A percentile compares a stretch with the other conserved stretches of the same genome.
These are phyloP conservation scores for Secale cereale DNA, from an alignment of 176 grass and related monocot species.

Conservation along the genomic window DNA sequence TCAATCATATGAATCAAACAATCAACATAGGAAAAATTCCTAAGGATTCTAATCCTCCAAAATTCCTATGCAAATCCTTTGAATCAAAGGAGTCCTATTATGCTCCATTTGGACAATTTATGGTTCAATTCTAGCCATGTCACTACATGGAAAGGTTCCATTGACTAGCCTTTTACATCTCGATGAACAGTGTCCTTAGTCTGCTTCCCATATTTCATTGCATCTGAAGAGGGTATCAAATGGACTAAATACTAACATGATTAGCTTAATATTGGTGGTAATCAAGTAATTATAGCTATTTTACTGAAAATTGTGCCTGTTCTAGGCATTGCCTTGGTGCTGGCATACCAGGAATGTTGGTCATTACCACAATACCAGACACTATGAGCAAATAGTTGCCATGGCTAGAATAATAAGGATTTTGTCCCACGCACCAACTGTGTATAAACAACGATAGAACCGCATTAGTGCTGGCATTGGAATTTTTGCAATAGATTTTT, in stretches of 20 bases:
- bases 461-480: neutral
- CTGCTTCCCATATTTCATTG: neutral
- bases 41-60: too few relatives aligned
- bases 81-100: too few relatives aligned
- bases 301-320: neutral
- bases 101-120: too few relatives aligned
- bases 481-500: neutral
- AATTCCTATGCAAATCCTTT: too few relatives aligned
- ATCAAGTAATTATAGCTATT: neutral
- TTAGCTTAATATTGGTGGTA: constrained; percentile 8
- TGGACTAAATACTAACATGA: neutral
- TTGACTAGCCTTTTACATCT: neutral
- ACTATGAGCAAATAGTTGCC: too few relatives aligned
- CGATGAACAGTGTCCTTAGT: neutral
- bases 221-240: neutral
- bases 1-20: too few relatives aligned
- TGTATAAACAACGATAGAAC: neutral
- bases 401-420: neutral
- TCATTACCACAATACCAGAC: neutral
- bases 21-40: too few relatives aligned
- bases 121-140: neutral
- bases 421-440: neutral
- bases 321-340: constrained; percentile 6
- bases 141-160: neutral
- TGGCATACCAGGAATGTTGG: neutral